Conservation (phyloP, 306 rosid genomes). For the Delonix regia region DNA sequence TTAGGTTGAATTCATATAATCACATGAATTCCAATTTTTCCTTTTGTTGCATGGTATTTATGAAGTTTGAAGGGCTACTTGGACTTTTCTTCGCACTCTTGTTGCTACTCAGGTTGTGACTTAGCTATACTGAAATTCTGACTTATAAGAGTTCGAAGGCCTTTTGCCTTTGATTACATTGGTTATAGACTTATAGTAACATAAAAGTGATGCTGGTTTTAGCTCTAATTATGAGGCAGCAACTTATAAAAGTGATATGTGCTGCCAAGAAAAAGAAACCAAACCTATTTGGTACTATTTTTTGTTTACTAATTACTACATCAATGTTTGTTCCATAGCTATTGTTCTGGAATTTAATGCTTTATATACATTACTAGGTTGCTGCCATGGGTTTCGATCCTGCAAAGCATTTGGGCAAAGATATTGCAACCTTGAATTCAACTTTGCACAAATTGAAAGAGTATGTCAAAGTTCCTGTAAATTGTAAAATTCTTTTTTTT, state of each 20-base stretch:
- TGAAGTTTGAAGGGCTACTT: no score
- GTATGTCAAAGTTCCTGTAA: slow-evolving; percentile 48
- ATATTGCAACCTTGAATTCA: slow-evolving; percentile 64
- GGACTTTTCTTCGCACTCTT: no score
- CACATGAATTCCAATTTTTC: no score
- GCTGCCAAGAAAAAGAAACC: slow-evolving; percentile 3
- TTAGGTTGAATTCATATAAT: no score
- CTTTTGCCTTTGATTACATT: no score
- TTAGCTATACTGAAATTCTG: no score
- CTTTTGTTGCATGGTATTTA: no score
- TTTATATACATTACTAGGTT: slow-evolving; percentile 62
- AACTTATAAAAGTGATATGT: slow-evolving; percentile 18
- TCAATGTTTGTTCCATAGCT: slow-evolving; percentile 34
- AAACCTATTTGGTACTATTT: slow-evolving; percentile 28
- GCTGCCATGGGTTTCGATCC: slow-evolving; percentile 98
- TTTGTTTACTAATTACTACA: slow-evolving; percentile 24
- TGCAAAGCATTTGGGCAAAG: slow-evolving; percentile 91
- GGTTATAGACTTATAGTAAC: no score
- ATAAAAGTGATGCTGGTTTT: slow-evolving; percentile 28
- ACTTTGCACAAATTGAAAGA: slow-evolving; percentile 85
- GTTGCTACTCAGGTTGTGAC: no score
- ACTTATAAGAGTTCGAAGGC: no score
- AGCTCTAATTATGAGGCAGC: slow-evolving; percentile 8
- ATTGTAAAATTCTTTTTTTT: slow-evolving; percentile 26
- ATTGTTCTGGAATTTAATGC: slow-evolving; percentile 32